A percentile compares a stretch with the other conserved stretches of the same genome.
Conservation (phyloP, 169 alveolate genomes). For the Plasmodium blacklocki region DNA sequence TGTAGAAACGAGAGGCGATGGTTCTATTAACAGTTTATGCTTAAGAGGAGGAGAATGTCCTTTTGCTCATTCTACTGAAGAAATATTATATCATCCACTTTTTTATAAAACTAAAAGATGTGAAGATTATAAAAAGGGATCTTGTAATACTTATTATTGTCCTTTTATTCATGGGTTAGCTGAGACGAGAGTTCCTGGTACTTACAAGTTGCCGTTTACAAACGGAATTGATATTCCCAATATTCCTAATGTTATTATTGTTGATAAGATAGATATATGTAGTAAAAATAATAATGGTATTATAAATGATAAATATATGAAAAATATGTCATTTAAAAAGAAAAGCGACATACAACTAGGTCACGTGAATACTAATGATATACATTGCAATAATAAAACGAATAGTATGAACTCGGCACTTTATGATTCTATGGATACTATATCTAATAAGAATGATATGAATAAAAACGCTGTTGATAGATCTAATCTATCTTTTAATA, state of each 20-base stretch:
- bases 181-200: constrained; percentile 83
- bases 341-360: constrained; percentile 4
- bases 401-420: constrained; percentile 11
- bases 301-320: constrained; percentile 22
- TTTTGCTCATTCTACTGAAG: constrained; percentile 93
- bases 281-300: constrained; percentile 17
- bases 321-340: constrained; percentile 9
- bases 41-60: constrained; percentile 92
- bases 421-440: constrained; percentile 39
- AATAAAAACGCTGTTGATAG: background rate
- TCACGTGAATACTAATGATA: constrained; percentile 10
- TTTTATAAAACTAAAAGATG: constrained; percentile 91
- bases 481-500: constrained; percentile 4
- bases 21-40: constrained; percentile 86
- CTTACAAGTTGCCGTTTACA: constrained; percentile 88
- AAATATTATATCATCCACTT: constrained; percentile 92
- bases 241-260: constrained; percentile 79
- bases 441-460: constrained; percentile 5
- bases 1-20: constrained; percentile 85
- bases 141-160: constrained; percentile 89
- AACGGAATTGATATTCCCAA: constrained; percentile 82
- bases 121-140: constrained; percentile 87
- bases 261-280: constrained; percentile 76
- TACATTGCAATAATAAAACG: background rate
- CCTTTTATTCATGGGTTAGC: constrained; percentile 90